A percentile compares a stretch with the other conserved stretches of the same genome.
Conservation (phyloP, 495 filamentous ascomycete species). For the Cetradonia linearis region DNA sequence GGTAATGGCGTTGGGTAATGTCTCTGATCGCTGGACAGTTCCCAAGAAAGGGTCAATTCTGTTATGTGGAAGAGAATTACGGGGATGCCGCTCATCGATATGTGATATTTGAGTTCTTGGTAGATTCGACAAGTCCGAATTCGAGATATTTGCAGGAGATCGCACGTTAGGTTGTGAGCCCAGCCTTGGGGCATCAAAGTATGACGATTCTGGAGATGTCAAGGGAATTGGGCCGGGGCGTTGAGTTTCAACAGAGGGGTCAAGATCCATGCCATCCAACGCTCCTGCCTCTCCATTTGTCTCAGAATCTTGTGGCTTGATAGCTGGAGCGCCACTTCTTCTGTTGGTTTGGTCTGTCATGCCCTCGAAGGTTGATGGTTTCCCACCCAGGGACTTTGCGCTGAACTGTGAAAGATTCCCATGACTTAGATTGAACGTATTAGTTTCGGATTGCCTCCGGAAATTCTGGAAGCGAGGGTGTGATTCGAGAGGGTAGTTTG, state of each 20-base stretch:
- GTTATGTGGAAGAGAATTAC: constrained; percentile 39
- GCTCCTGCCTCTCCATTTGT: constrained; percentile 11
- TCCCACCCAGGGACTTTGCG: constrained; percentile 25
- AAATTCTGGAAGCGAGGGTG: constrained; percentile 73
- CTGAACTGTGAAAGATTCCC: constrained; percentile 35
- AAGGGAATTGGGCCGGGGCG: constrained; percentile 23
- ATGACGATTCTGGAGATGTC: constrained; percentile 22
- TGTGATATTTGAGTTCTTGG: constrained; percentile 29
- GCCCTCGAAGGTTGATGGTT: constrained; percentile 25
- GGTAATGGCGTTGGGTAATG: constrained; percentile 38
- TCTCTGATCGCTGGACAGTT: constrained; percentile 43
- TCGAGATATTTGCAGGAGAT: constrained; percentile 34
- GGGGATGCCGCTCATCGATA: constrained; percentile 40
- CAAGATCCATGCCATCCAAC: constrained; percentile 16
- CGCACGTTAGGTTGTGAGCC: constrained; percentile 16
- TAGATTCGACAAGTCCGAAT: constrained; percentile 20
- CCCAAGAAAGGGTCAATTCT: constrained; percentile 24
- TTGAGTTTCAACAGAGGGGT: constrained; percentile 16
- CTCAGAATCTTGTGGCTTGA: constrained; percentile 24
- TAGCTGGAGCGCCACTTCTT: constrained; percentile 18
- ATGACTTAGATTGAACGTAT: constrained; percentile 44
- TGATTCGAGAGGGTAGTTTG: constrained; percentile 55
- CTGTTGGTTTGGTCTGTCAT: constrained; percentile 13
- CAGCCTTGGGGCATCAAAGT: constrained; percentile 30
- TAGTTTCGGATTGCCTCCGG: constrained; percentile 54